Evolutionary conservation across 768 basidiomycete species (phyloP).

Genomic region (Boletus rufocinnamomeus): DNA sequence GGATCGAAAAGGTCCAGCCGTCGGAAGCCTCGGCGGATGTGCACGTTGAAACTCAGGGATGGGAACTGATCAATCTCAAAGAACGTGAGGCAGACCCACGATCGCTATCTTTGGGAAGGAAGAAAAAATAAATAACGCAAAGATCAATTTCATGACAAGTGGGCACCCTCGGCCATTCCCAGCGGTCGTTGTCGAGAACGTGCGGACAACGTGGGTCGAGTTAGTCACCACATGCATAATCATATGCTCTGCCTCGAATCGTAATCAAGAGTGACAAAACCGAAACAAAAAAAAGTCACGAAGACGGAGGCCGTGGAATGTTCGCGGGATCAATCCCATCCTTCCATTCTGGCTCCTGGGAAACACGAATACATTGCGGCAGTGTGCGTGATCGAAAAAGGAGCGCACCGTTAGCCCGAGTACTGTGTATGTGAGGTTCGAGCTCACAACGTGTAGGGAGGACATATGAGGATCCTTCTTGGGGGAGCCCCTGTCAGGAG

Average conservation of each 20-base stretch:
- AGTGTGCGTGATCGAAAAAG: constrained; percentile 4
- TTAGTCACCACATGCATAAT: neutral
- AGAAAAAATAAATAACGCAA: neutral
- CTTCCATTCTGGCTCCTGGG: constrained; percentile 19
- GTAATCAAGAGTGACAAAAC: neutral
- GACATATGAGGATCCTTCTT: constrained; percentile 9
- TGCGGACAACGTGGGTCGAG: constrained; percentile 9
- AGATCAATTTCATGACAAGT: constrained; percentile 4
- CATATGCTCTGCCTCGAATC: neutral
- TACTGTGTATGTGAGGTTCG: neutral
- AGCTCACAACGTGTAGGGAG: constrained; percentile 19
- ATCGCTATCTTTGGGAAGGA: constrained; percentile 17
- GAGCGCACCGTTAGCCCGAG: neutral
- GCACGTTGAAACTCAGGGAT: constrained; percentile 3
- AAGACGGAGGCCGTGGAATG: neutral
- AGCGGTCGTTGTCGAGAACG: constrained; percentile 6
- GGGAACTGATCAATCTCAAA: constrained; percentile 12
- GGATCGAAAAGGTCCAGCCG: neutral
- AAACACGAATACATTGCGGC: constrained; percentile 2
- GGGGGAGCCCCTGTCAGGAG: neutral
- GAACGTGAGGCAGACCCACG: constrained; percentile 5
- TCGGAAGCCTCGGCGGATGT: neutral
- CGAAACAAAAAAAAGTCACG: neutral
- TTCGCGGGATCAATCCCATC: constrained; percentile 10
- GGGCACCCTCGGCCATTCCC: constrained; percentile 10